Conservation (phyloP, 176 grass and related monocot genomes). For the Microstegium vimineum region DNA sequence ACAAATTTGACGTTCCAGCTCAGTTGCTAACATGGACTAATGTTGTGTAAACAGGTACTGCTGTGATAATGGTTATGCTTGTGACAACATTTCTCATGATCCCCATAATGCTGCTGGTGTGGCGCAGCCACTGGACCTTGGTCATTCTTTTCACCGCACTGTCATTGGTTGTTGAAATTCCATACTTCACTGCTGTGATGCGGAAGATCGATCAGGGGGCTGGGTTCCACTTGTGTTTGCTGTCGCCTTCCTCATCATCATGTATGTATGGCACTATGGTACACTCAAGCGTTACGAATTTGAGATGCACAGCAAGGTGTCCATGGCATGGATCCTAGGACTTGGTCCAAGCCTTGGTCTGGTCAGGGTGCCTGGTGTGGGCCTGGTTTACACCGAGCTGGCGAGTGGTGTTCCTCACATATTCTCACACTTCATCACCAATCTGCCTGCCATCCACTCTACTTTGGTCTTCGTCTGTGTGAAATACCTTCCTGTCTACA, state of each 20-base stretch:
- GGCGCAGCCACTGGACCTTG: constrained; percentile 68
- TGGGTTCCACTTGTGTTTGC: constrained; percentile 73
- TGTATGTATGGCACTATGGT: constrained; percentile 83
- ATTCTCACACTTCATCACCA: constrained; percentile 92
- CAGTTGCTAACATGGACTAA: constrained; percentile 8
- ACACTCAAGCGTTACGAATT: constrained; percentile 69
- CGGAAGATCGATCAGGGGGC: constrained; percentile 75
- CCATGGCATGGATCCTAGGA: constrained; percentile 75
- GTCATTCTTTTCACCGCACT: constrained; percentile 51
- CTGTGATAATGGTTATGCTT: constrained; percentile 92
- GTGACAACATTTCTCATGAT: constrained; percentile 87
- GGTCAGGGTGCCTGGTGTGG: constrained; percentile 75
- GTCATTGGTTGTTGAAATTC: constrained; percentile 52
- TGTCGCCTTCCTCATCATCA: constrained; percentile 49
- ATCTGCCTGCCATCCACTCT: constrained; percentile 78
- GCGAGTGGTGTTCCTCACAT: constrained; percentile 72
- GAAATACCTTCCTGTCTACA: constrained; percentile 77
- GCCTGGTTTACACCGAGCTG: constrained; percentile 73
- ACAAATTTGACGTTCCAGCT: not conserved
- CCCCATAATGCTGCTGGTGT: constrained; percentile 86
- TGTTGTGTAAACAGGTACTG: constrained; percentile 55
- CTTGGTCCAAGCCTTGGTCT: constrained; percentile 78
- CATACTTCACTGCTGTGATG: constrained; percentile 50
- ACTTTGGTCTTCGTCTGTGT: constrained; percentile 77
- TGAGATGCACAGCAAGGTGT: constrained; percentile 90